Conservation (phyloP, 352 stramenopile genomes). For the Globisporangium lucens region DNA sequence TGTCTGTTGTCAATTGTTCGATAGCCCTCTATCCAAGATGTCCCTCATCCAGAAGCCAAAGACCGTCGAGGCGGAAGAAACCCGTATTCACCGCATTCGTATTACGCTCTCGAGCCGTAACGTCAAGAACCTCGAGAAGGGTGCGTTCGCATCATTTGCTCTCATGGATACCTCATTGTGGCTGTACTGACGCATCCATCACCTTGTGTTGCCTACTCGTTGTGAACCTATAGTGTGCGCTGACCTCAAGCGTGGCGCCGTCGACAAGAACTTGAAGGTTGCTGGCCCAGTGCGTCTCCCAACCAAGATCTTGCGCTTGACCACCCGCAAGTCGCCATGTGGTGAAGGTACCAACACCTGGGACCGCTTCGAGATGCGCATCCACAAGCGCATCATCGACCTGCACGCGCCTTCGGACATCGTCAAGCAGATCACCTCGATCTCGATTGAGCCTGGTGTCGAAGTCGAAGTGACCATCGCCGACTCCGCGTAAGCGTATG, state of each 20-base stretch:
- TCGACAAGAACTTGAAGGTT: slow-evolving; percentile 99
- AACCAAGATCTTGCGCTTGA: slow-evolving; percentile 98
- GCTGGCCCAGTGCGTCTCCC: slow-evolving; percentile 97
- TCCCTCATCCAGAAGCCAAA: slow-evolving; percentile 86
- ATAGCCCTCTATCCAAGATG: slow-evolving; percentile 88
- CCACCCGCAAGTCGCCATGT: slow-evolving; percentile 98
- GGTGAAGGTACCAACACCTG: slow-evolving; percentile 99
- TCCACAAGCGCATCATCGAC: slow-evolving; percentile 99
- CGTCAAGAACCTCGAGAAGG: slow-evolving; percentile 99
- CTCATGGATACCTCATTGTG: neutral
- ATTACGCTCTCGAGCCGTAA: slow-evolving; percentile 99
- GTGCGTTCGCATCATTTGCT: slow-evolving; percentile 18
- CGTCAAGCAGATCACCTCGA: slow-evolving; percentile 99
- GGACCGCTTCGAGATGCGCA: slow-evolving; percentile 99
- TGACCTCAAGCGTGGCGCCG: slow-evolving; percentile 96
- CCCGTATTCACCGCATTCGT: slow-evolving; percentile 95
- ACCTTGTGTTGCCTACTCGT: neutral
- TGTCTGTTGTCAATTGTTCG: neutral
- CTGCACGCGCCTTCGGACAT: slow-evolving; percentile 97
- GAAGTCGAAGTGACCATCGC: slow-evolving; percentile 98
- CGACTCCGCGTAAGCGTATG: slow-evolving; percentile 78
- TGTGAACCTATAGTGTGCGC: slow-evolving; percentile 84
- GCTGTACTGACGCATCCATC: neutral
- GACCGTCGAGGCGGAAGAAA: slow-evolving; percentile 83
- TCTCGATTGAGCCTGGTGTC: slow-evolving; percentile 98